These are phyloP conservation scores for Mortierella antarctica DNA, from an alignment of 192 early-diverging fungal species.

Conservation along the genomic window DNA sequence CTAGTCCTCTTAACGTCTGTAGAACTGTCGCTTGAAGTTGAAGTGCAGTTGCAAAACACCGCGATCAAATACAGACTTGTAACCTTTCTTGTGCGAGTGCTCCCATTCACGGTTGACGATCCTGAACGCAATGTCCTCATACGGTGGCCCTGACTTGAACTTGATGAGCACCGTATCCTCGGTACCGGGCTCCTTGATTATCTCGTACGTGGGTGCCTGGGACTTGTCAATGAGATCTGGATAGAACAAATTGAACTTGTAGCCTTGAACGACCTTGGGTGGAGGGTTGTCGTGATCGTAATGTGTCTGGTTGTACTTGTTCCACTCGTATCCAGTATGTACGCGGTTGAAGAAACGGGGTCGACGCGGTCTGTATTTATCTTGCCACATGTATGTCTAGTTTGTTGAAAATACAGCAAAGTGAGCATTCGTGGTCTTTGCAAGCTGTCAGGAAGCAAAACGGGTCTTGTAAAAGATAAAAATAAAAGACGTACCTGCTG, in stretches of 20 bases:
- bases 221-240: conserved; percentile 96
- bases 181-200: conserved; percentile 77
- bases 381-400: conserved; percentile 84
- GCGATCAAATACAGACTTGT: conserved; percentile 81
- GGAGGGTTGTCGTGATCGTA: conserved; percentile 98
- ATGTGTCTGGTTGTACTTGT: conserved; percentile 99
- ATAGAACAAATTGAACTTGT: conserved; percentile 98
- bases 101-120: conserved; percentile 98
- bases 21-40: conserved; percentile 84
- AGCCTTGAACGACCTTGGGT: conserved; percentile 96
- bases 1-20: conserved; percentile 67
- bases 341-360: conserved; percentile 97
- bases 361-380: conserved; percentile 95
- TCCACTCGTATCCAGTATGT: conserved; percentile 99
- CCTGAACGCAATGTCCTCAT: conserved; percentile 97
- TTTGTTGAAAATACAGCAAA: not conserved
- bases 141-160: conserved; percentile 95
- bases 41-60: conserved; percentile 87
- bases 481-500: conserved; percentile 48
- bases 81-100: conserved; percentile 88
- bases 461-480: not conserved
- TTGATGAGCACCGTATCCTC: conserved; percentile 88
- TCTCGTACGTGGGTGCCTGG: conserved; percentile 88
- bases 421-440: not conserved
- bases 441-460: too few relatives aligned